Conservation (phyloP, 1,284 basidiomycete genomes). For the Apiotrichum gracile region DNA sequence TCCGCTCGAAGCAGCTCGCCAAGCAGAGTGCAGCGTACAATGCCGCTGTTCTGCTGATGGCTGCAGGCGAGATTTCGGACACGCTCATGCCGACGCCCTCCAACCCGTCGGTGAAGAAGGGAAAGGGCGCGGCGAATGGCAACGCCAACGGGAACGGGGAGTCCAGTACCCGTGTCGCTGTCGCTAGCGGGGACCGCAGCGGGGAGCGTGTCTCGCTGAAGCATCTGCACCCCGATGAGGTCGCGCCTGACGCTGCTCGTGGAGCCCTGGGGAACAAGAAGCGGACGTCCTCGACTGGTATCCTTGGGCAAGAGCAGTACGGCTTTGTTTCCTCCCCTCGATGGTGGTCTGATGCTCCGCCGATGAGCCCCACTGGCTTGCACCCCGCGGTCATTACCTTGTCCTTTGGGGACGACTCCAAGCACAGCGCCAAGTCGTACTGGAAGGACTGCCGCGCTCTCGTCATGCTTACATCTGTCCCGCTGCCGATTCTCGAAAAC, state of each 20-base stretch:
- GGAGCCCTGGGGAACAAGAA: not conserved
- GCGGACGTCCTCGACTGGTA: not conserved
- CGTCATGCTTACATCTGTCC: not conserved
- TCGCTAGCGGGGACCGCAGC: too few species aligned
- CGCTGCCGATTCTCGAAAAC: not conserved
- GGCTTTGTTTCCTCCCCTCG: not conserved
- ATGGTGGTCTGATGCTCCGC: not conserved
- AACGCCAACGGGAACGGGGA: not conserved
- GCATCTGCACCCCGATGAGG: not conserved
- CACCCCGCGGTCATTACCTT: not conserved
- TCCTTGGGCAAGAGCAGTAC: not conserved
- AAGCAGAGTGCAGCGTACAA: conserved; percentile 20
- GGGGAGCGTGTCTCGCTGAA: not conserved
- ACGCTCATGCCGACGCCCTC: conserved; percentile 16
- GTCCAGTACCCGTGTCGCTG: not conserved
- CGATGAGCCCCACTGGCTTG: not conserved
- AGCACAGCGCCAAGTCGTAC: not conserved
- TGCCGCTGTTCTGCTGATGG: conserved; percentile 13
- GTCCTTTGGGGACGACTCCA: not conserved
- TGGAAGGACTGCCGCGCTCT: conserved; percentile 1
- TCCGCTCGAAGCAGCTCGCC: conserved; percentile 14
- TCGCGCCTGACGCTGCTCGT: not conserved
- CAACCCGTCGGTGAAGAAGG: conserved; percentile 4
- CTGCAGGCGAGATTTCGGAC: conserved; percentile 19
- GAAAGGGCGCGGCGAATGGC: not conserved